Conservation (phyloP, 2,329 filamentous ascomycete genomes). For the Amauroascus verrucosus region DNA sequence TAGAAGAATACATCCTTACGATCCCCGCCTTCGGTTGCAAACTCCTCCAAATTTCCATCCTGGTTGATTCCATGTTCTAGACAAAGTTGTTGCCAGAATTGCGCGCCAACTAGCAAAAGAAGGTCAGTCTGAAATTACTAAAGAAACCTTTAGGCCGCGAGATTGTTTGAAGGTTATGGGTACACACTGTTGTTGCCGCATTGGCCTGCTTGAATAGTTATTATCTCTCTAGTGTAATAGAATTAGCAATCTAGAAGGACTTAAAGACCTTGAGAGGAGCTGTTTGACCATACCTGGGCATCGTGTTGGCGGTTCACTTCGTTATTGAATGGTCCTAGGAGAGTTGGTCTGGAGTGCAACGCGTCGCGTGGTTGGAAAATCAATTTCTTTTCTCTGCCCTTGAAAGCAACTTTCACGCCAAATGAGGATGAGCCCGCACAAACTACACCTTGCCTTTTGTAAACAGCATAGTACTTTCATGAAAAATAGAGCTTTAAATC, state of each 20-base stretch:
- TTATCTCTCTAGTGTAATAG: slow-evolving; percentile 66
- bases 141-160: too few relatives aligned
- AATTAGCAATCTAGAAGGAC: not conserved
- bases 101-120: slow-evolving; percentile 62
- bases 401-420: too few relatives aligned
- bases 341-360: too few relatives aligned
- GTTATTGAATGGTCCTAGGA: not conserved
- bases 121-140: not conserved
- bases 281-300: slow-evolving; percentile 6
- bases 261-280: not conserved
- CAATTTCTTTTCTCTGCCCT: too few relatives aligned
- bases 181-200: slow-evolving; percentile 96
- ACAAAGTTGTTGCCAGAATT: slow-evolving; percentile 98
- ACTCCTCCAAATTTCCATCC: slow-evolving; percentile 93
- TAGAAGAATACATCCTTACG: slow-evolving; percentile 99
- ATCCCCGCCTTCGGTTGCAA: slow-evolving; percentile 94
- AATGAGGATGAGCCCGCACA: too few relatives aligned
- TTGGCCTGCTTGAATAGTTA: slow-evolving; percentile 96
- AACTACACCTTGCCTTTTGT: too few relatives aligned
- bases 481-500: too few relatives aligned
- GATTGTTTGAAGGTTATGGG: too few relatives aligned
- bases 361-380: too few relatives aligned
- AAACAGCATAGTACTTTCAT: too few relatives aligned
- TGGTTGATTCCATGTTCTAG: slow-evolving; percentile 96
- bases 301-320: slow-evolving; percentile 5